Evolutionary conservation across 805 yeast genomes (phyloP), one percentile per base, ranked within the genome.

Genomic region (Maudiozyma saulgeensis): DNA sequence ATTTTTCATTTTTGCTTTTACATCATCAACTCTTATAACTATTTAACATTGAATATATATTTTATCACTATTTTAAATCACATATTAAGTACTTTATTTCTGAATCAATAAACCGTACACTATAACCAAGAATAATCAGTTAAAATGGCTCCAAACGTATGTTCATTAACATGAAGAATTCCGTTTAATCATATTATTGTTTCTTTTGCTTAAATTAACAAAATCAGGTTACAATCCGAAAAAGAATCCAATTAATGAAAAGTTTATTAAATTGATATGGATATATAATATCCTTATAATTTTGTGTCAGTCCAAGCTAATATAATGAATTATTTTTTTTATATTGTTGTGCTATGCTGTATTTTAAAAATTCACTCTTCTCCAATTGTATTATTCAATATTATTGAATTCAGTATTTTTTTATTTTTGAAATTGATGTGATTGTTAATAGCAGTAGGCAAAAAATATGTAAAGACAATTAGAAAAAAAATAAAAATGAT

Each of bases 71-170:
- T 15, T 35, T 35, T 18, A 21, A 21, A 3, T 21, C 3, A 21
- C 4, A 21, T 21, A 3, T 21, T 21, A 21, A 21, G 6, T 39
- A 16, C 1, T 12, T 3, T 18, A n/a, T 11, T 19, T 13, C 12
- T 16, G 28, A 13, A 39, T 21, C 23, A 39, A 19, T 16, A 39
- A 7, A 9, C 26, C 26, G 42, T 39, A 39, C 16, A 35, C 18
- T 35, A 35, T 19, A 35, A 35, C 38, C 38, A 35, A 35, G 38
- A 35, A 35, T 32, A 44, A 39, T 48, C 48, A 48, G 31, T 41
- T 35, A 54, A 52, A 57, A 57, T 86, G 95, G 95, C 95, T 82
- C 95, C 95, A 83, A 84, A 82, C 75, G 93, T 85, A 84, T 75
- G 93, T 84, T 18, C 8, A 18, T 9, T 19, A 18, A 39, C 26